Percentiles rank a stretch among this genome's conserved stretches.
These are phyloP conservation scores for Hyaloscypha bicolor DNA, from an alignment of 495 filamentous ascomycete genomes.

Conservation along the genomic window DNA sequence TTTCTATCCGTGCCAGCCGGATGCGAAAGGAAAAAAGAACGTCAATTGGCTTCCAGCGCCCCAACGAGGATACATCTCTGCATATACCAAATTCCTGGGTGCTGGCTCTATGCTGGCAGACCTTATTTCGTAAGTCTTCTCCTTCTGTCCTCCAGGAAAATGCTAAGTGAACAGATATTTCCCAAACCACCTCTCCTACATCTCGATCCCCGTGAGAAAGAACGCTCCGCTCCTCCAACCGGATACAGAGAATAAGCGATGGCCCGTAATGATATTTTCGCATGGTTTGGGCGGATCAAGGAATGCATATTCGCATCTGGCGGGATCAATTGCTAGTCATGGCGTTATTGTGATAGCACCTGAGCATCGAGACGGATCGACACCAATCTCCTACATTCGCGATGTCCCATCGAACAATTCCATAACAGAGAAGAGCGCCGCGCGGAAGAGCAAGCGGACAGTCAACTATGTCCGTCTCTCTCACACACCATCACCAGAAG, in stretches of 20 bases:
- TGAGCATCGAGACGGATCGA: conserved; percentile 76
- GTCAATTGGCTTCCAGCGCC: conserved; percentile 74
- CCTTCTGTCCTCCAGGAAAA: no score
- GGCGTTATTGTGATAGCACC: conserved; percentile 75
- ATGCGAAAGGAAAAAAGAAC: conserved; percentile 28
- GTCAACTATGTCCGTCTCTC: conserved; percentile 51
- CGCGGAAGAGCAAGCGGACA: conserved; percentile 36
- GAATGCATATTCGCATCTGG: conserved; percentile 74
- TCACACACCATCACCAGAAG: conserved; percentile 57
- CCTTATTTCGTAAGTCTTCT: conserved; percentile 57
- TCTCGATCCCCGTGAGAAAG: conserved; percentile 57
- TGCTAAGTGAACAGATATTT: conserved; percentile 46
- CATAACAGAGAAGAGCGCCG: conserved; percentile 37
- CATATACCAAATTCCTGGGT: conserved; percentile 69
- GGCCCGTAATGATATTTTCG: conserved; percentile 80
- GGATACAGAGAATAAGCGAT: conserved; percentile 43
- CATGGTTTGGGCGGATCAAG: conserved; percentile 76
- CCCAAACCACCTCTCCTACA: conserved; percentile 67
- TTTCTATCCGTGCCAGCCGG: conserved; percentile 68
- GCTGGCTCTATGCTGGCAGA: conserved; percentile 55
- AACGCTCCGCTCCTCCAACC: conserved; percentile 45
- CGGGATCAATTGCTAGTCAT: conserved; percentile 70
- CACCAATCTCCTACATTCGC: conserved; percentile 64
- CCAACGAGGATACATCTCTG: conserved; percentile 66
- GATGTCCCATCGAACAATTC: conserved; percentile 40